Evolutionary conservation across 1,284 basidiomycete genomes (phyloP), one percentile per base, ranked within the genome.

Genomic region (Fomitopsis palustris): DNA sequence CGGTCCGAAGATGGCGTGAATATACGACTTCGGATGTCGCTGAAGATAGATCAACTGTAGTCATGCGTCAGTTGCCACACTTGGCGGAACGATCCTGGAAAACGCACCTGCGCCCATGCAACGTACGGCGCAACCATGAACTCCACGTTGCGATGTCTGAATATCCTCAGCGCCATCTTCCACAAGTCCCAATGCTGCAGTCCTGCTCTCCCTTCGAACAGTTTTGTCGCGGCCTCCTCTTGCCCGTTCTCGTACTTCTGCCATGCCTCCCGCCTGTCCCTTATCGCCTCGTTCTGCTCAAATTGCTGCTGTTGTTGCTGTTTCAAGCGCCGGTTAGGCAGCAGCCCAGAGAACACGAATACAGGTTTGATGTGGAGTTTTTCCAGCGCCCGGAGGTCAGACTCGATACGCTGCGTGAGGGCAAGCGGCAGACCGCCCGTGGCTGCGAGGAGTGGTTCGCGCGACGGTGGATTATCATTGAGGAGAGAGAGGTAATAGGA

Each of bases 101-200:
- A 47, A 74, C 76, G 68, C 74, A 95, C 95, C 83, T 98, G 96
- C 45, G 95, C 93, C 83, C 92, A 93, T 43, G 95, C 88, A 54
- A 95, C 81, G 75, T 99, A 99, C 9, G 96, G 96, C 39, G 97
- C 96, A 62, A 98, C 87, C 51, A 99, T 82, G 72, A 96, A 98
- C 77, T 99, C 96, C 64, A 98, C 95, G 68, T 95, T 93, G 45
- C 96, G 82, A 76, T 98, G 93, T 72, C 95, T 88, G 75, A 99
- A 97, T 61, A 96, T 91, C 59, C 96, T 83, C 65, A 98, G 79
- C 17, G 98, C 89, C 77, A 92, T 86, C 68, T 96, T 87, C 85
- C 97, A 93, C 23, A 98, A 80, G 75, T 99, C 96, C 81, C 89
- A 92, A 67, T 93, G 90, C 60, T 81, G 79, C 57, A 90, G 71